Evolutionary conservation across 164 flowering plant species (phyloP).

Genomic region (Dillenia suffruticosa): DNA sequence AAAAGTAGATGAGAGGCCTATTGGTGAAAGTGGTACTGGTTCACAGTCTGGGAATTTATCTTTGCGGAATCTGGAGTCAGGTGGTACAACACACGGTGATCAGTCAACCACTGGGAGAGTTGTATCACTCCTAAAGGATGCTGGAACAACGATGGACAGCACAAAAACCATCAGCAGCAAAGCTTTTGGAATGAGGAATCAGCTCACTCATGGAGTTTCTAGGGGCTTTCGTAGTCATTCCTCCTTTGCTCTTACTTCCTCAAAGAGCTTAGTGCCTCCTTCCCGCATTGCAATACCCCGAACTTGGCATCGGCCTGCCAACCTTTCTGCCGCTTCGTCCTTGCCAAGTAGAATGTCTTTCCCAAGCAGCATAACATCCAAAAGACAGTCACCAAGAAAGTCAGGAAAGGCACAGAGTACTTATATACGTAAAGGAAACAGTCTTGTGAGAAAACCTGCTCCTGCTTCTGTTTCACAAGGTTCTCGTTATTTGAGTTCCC

Average conservation of each 20-base stretch:
- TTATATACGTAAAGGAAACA: constrained; percentile 88
- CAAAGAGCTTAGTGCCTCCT: constrained; percentile 32
- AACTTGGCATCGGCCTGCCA: constrained; percentile 69
- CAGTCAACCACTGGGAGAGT: constrained; percentile 10
- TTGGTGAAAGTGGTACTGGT: constrained; percentile 5
- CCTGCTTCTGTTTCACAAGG: constrained; percentile 23
- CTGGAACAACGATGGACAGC: constrained; percentile 10
- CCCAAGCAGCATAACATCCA: constrained; percentile 19
- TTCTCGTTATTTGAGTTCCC: constrained; percentile 22
- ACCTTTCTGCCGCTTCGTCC: constrained; percentile 18
- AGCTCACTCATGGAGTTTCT: constrained; percentile 23
- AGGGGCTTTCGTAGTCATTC: constrained; percentile 26
- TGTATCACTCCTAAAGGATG: constrained; percentile 11
- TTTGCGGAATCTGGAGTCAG: constrained; percentile 7
- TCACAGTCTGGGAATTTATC: constrained; percentile 9
- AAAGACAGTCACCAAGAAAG: constrained; percentile 20
- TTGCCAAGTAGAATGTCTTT: constrained; percentile 22
- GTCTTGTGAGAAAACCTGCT: constrained; percentile 67
- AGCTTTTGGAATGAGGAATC: constrained; percentile 19
- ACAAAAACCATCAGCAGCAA: constrained; percentile 20
- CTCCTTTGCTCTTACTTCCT: constrained; percentile 15
- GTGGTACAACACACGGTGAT: constrained; percentile 11
- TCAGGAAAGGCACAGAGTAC: constrained; percentile 25
- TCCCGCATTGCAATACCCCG: constrained; percentile 34
- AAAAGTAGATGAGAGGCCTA: constrained; percentile 17